These are phyloP conservation scores for Graphiopsis chlorocephala DNA, from an alignment of 2,329 filamentous ascomycete genomes.

Conservation along the genomic window DNA sequence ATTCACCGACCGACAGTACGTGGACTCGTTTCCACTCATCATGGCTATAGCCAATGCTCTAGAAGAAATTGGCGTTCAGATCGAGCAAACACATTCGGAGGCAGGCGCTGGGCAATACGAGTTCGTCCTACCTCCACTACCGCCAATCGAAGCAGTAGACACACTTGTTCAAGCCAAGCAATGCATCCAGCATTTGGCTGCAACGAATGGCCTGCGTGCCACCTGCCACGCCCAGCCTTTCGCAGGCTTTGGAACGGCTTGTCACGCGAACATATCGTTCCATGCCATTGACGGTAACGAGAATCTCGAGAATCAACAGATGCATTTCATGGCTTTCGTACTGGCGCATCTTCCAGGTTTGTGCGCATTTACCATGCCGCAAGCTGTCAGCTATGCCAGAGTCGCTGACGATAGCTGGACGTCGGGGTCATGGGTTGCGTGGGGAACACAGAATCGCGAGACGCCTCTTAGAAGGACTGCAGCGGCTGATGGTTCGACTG, in stretches of 20 bases:
- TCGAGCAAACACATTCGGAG: constrained; percentile 75
- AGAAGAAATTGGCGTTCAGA: constrained; percentile 58
- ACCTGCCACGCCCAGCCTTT: constrained; percentile 74
- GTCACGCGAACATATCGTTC: constrained; percentile 69
- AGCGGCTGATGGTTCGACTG: constrained; percentile 30
- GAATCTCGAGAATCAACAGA: constrained; percentile 46
- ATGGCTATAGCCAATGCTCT: constrained; percentile 64
- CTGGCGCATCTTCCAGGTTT: constrained; percentile 64
- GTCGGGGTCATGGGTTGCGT: constrained; percentile 73
- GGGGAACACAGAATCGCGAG: constrained; percentile 81
- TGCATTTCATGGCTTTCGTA: constrained; percentile 67
- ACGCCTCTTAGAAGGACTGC: constrained; percentile 65
- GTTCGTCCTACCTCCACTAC: constrained; percentile 63
- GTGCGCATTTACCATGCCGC: constrained; percentile 66
- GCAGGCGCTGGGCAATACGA: constrained; percentile 74
- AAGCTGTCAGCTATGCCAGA: constrained; percentile 66
- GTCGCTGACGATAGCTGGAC: constrained; percentile 70
- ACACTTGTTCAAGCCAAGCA: constrained; percentile 68
- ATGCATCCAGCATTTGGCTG: constrained; percentile 63
- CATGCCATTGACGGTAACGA: constrained; percentile 60
- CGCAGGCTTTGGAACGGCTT: constrained; percentile 59
- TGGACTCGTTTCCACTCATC: constrained; percentile 56
- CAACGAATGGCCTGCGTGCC: constrained; percentile 60
- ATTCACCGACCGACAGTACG: constrained; percentile 61
- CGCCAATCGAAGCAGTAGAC: constrained; percentile 68